These are phyloP conservation scores for Diaporthe destruens DNA, from an alignment of 2,329 filamentous ascomycete species.

Conservation along the genomic window DNA sequence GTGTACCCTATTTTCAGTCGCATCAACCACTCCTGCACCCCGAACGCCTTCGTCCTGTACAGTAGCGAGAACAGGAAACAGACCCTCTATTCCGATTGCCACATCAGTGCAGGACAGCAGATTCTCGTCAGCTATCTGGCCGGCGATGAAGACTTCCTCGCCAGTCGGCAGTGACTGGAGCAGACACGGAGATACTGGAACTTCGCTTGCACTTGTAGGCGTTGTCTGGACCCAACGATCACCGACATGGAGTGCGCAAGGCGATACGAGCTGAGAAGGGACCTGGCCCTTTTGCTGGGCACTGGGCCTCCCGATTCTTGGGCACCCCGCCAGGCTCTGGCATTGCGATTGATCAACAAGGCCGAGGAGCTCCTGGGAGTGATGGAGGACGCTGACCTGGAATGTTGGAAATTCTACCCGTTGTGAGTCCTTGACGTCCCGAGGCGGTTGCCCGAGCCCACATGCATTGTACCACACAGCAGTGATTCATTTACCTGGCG, in stretches of 20 bases:
- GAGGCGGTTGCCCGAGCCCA: neutral
- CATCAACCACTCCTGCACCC: conserved; percentile 49
- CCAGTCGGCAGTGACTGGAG: neutral
- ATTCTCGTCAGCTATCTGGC: conserved; percentile 46
- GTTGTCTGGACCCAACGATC: neutral
- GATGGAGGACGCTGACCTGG: conserved; percentile 6
- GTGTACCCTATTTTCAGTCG: conserved; percentile 34
- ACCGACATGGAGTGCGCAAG: neutral
- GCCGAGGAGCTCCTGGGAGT: neutral
- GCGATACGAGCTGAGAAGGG: neutral
- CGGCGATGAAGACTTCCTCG: neutral
- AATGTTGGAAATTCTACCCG: neutral
- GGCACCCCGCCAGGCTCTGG: neutral
- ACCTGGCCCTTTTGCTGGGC: neutral
- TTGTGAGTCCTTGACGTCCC: neutral
- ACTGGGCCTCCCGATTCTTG: too few relatives aligned
- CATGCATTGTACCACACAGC: too few relatives aligned
- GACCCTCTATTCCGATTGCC: conserved; percentile 45
- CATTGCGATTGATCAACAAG: neutral
- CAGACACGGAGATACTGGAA: conserved; percentile 1
- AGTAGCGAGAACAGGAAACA: conserved; percentile 42
- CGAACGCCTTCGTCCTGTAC: conserved; percentile 47
- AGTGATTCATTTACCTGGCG: neutral
- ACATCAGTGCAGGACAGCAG: conserved; percentile 47
- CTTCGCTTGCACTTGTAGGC: neutral